Base-by-base conservation (phyloP, 225 moss, liverwort and hornwort species). In the Polytrichum formosum region DNA sequence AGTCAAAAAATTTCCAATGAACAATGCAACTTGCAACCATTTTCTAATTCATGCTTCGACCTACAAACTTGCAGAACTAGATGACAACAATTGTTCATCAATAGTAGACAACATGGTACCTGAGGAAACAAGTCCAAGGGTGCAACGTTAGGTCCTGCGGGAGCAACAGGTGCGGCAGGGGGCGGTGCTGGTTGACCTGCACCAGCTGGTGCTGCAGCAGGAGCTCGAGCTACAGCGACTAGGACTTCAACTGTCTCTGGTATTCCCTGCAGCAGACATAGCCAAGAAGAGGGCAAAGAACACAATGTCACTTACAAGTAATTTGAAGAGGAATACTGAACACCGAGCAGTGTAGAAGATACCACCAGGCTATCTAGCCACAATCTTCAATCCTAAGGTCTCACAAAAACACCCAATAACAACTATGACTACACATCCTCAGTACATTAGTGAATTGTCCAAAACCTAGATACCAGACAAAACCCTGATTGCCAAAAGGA, bases 231-330 rank as follows among this genome's bases (percentile, higher is more conserved):
- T 21, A 88, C 84, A 20, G 86, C 82, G 59, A 78, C 80, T 13
- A 86, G 76, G 69, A 92, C 84, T 74, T 90, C 92, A 25, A 88
- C 88, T 37, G 80, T 74, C 69, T 92, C 92, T 16, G 92, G 92
- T 10, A 90, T 90, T 27, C 92, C 92, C 91, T 91, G 68, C 65
- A 33, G 65, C 54, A 63, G 37, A 60, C 29, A 73, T 25, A 59
- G 55, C 29, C 20, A 70, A 46, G 46, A 46, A 46, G 46, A 23
- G 46, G 46, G 4, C 46, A 46, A 53, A 1, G 22, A 7, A 31
- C 18, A 46, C 30, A 20, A 59, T 21, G 59, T 59, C 21, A 59
- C 6, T 46, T 7, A 59, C 59, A 59, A 59, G 7, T 59, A 20
- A 22, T 22, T 22, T 59, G 59, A 22, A n/a, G 46, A 64, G 64